Evolutionary conservation across 2,329 filamentous ascomycete genomes (phyloP).

Genomic region (Exserohilum turcica): DNA sequence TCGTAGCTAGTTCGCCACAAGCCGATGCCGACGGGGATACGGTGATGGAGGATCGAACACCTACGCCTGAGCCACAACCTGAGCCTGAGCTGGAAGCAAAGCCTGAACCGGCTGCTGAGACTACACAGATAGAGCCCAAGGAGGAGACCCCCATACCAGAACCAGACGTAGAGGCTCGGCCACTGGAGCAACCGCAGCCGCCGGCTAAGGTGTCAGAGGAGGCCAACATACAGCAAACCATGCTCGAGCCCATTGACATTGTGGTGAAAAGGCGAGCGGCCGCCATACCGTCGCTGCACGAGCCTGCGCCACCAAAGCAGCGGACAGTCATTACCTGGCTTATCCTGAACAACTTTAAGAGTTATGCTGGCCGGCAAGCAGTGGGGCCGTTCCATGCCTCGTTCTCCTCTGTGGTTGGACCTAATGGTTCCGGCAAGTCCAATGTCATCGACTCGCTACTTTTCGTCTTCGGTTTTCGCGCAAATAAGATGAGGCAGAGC

Average conservation of each 20-base stretch:
- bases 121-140: slow-evolving; percentile 72
- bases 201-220: slow-evolving; percentile 61
- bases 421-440: slow-evolving; percentile 97
- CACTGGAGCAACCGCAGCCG: slow-evolving; percentile 48
- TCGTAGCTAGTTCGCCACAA: slow-evolving; percentile 55
- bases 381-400: slow-evolving; percentile 96
- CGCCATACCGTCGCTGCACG: slow-evolving; percentile 65
- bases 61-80: slow-evolving; percentile 31
- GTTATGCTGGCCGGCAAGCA: slow-evolving; percentile 92
- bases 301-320: slow-evolving; percentile 77
- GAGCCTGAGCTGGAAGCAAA: slow-evolving; percentile 40
- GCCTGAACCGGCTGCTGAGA: slow-evolving; percentile 63
- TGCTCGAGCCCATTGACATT: slow-evolving; percentile 90
- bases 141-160: slow-evolving; percentile 46
- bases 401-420: slow-evolving; percentile 96
- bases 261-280: slow-evolving; percentile 81
- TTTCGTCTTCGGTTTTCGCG: slow-evolving; percentile 98
- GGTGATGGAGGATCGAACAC: slow-evolving; percentile 64
- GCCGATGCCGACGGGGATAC: slow-evolving; percentile 59
- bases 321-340: slow-evolving; percentile 93
- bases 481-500: slow-evolving; percentile 98
- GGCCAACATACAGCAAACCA: slow-evolving; percentile 75
- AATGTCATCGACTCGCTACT: slow-evolving; percentile 98
- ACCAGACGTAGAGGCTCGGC: slow-evolving; percentile 31
- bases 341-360: slow-evolving; percentile 96